phyloP scores from a whole-genome alignment of 768 basidiomycete genomes.

The Multifurca ochricompacta region DNA sequence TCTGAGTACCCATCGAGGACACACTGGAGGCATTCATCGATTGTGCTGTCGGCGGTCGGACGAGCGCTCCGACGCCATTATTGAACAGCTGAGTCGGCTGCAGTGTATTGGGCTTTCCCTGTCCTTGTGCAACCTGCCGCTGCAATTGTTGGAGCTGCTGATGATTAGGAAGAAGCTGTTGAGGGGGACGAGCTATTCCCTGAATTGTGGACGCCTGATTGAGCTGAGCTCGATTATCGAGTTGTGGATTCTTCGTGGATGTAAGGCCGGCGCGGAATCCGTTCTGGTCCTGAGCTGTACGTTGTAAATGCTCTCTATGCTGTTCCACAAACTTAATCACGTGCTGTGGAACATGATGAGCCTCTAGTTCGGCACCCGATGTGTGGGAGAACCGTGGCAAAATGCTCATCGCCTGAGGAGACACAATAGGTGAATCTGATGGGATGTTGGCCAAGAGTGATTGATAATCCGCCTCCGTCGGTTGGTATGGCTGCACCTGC shows the following conservation, averaged over 20 bases:
- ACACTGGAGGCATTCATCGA: slow-evolving; percentile 2
- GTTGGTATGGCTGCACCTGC: slow-evolving; percentile 7
- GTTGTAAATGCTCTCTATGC: slow-evolving; percentile 10
- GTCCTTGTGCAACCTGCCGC: background rate
- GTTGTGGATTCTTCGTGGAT: slow-evolving; percentile 2
- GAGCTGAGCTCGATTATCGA: slow-evolving; percentile 9
- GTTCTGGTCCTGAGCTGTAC: slow-evolving; percentile 12
- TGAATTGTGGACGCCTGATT: background rate
- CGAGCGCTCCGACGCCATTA: background rate
- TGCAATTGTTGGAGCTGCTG: background rate
- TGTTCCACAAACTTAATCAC: slow-evolving; percentile 13
- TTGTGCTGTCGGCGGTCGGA: slow-evolving; percentile 1
- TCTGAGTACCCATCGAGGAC: background rate
- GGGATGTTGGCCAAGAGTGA: slow-evolving; percentile 2
- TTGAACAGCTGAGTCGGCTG: background rate
- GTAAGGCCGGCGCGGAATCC: slow-evolving; percentile 14
- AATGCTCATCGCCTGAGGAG: slow-evolving; percentile 5
- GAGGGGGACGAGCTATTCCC: background rate
- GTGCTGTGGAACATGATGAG: slow-evolving; percentile 6
- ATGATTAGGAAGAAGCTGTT: background rate
- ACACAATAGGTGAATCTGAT: background rate
- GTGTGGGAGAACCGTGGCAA: slow-evolving; percentile 17
- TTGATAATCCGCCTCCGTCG: slow-evolving; percentile 14
- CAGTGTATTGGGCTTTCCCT: background rate
- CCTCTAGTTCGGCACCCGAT: slow-evolving; percentile 13